These are phyloP conservation scores for Carex kokanica DNA, from an alignment of 176 grass and related monocot genomes.

Conservation along the genomic window DNA sequence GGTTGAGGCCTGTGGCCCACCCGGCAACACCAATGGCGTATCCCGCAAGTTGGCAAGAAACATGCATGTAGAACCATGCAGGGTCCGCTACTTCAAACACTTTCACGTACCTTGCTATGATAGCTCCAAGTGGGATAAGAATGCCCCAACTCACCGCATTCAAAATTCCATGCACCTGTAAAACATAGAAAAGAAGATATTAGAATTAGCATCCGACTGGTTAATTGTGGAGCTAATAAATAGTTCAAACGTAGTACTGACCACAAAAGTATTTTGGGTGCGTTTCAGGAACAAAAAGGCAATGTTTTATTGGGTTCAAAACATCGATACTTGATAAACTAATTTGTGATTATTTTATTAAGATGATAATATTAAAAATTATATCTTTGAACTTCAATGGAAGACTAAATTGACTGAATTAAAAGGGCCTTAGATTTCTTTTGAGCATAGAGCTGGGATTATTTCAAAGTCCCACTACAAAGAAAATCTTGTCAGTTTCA, in stretches of 20 bases:
- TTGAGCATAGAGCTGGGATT: background rate
- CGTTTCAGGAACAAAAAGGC: background rate
- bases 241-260: background rate
- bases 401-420: background rate
- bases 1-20: constrained; percentile 73
- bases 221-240: background rate
- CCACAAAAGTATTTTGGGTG: background rate
- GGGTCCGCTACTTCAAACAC: constrained; percentile 69
- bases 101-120: constrained; percentile 68
- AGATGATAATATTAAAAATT: background rate
- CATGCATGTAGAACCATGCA: constrained; percentile 84
- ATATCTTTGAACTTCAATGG: background rate
- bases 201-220: background rate
- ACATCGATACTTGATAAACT: background rate
- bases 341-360: background rate
- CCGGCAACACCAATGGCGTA: constrained; percentile 77
- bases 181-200: background rate
- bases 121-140: constrained; percentile 63
- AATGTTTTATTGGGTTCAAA: background rate
- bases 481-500: background rate
- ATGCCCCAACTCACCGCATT: constrained; percentile 88
- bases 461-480: background rate
- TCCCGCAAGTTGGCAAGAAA: constrained; percentile 54
- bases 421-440: background rate
- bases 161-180: constrained; percentile 71